These are phyloP conservation scores for Leccinum boreale DNA, from an alignment of 768 basidiomycete species.

Conservation along the genomic window DNA sequence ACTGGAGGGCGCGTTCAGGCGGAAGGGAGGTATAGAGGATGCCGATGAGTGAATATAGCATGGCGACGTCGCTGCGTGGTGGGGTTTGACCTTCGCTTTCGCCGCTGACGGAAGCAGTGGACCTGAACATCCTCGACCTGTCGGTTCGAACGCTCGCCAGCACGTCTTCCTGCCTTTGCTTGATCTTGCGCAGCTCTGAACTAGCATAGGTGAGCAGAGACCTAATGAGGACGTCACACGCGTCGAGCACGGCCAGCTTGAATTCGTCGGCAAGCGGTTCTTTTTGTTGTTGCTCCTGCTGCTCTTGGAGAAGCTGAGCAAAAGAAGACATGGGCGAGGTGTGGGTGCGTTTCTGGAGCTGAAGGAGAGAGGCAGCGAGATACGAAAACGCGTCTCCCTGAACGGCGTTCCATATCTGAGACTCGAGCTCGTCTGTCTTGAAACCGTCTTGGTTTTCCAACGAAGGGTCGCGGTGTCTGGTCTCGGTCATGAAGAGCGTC, in stretches of 20 bases:
- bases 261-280: constrained; percentile 42
- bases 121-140: constrained; percentile 51
- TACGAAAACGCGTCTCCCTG: constrained; percentile 80
- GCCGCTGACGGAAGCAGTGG: constrained; percentile 40
- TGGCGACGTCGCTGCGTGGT: constrained; percentile 81
- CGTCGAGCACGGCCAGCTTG: constrained; percentile 55
- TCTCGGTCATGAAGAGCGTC: constrained; percentile 81
- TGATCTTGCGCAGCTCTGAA: constrained; percentile 80
- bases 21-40: constrained; percentile 73
- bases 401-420: constrained; percentile 78
- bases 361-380: constrained; percentile 55
- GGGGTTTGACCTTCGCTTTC: constrained; percentile 41
- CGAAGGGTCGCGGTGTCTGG: constrained; percentile 62
- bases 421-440: constrained; percentile 76
- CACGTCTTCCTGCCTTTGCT: constrained; percentile 86
- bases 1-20: constrained; percentile 75
- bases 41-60: constrained; percentile 81
- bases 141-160: constrained; percentile 66
- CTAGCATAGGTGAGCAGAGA: constrained; percentile 73
- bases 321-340: constrained; percentile 34
- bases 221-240: constrained; percentile 70
- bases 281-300: constrained; percentile 33
- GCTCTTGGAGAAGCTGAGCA: constrained; percentile 42
- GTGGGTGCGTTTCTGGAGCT: constrained; percentile 43
- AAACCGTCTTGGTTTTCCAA: constrained; percentile 65